Conservation (phyloP, 371 early-diverging fungal genomes). For the Mucor piriformis region DNA sequence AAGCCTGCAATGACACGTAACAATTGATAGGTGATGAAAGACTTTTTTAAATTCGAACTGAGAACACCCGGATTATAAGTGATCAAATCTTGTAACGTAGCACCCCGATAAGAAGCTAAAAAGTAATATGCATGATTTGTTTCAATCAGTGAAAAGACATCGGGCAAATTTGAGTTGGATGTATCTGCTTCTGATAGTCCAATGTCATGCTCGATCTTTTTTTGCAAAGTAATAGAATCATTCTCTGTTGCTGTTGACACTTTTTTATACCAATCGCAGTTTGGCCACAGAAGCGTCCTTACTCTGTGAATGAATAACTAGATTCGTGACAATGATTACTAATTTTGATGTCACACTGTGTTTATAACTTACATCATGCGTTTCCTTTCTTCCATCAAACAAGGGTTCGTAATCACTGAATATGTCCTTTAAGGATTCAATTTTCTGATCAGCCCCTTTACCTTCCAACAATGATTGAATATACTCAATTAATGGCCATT, state of each 20-base stretch:
- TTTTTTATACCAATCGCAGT: slow-evolving; percentile 37
- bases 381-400: not conserved
- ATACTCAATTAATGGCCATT: slow-evolving; percentile 32
- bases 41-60: slow-evolving; percentile 62
- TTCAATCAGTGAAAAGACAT: slow-evolving; percentile 64
- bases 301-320: slow-evolving; percentile 40
- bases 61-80: slow-evolving; percentile 67
- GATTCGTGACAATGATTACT: too few relatives aligned
- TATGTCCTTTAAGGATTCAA: slow-evolving; percentile 24
- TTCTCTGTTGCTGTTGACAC: slow-evolving; percentile 8
- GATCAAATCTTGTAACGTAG: slow-evolving; percentile 64
- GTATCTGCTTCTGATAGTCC: slow-evolving; percentile 13
- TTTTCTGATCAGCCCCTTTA: slow-evolving; percentile 30
- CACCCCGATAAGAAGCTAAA: slow-evolving; percentile 58
- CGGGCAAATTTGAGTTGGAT: slow-evolving; percentile 56
- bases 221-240: slow-evolving; percentile 26
- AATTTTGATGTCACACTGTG: too few relatives aligned
- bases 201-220: not conserved
- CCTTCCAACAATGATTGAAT: slow-evolving; percentile 31
- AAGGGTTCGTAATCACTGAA: slow-evolving; percentile 21
- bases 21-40: slow-evolving; percentile 64
- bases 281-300: slow-evolving; percentile 46
- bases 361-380: not conserved
- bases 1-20: slow-evolving; percentile 55
- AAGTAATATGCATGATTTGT: slow-evolving; percentile 60